Evolutionary conservation across 768 basidiomycete species (phyloP).

Genomic region (Dendrothele bispora): DNA sequence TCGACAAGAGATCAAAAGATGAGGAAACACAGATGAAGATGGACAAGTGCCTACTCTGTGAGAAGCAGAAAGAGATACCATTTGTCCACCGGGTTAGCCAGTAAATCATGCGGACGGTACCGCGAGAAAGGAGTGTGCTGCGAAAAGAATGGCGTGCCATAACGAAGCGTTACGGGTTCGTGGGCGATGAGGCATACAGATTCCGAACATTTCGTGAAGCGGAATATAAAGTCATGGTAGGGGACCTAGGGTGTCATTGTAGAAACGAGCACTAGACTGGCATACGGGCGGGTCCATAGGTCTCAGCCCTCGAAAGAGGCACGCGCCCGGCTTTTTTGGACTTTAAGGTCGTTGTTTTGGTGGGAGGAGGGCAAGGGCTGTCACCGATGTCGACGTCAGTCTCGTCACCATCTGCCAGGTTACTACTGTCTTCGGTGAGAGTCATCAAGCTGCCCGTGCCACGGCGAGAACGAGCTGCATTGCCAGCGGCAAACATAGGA

Average conservation of each 20-base stretch:
- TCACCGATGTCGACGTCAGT: slow-evolving; percentile 80
- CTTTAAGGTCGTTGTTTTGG: slow-evolving; percentile 54
- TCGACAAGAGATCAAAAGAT: no score
- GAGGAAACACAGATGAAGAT: no score
- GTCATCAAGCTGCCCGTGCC: slow-evolving; percentile 54
- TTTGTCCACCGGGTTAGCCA: no score
- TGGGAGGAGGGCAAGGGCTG: slow-evolving; percentile 85
- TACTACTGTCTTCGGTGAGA: slow-evolving; percentile 66
- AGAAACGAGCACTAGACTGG: slow-evolving; percentile 11
- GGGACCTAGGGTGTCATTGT: not conserved
- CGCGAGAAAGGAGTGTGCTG: slow-evolving; percentile 19
- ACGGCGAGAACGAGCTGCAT: slow-evolving; percentile 65
- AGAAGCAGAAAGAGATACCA: no score
- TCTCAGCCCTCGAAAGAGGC: slow-evolving; percentile 64
- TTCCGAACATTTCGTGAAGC: slow-evolving; percentile 7
- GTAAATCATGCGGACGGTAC: no score
- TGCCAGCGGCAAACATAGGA: slow-evolving; percentile 67
- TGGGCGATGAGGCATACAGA: slow-evolving; percentile 2
- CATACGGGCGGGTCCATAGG: slow-evolving; percentile 65
- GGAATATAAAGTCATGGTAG: slow-evolving; percentile 3
- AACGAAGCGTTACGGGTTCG: slow-evolving; percentile 12
- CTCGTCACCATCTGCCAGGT: slow-evolving; percentile 64
- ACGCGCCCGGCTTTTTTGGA: slow-evolving; percentile 47
- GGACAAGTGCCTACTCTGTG: no score
- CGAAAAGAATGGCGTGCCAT: slow-evolving; percentile 24